Evolutionary conservation across 495 filamentous ascomycete species (phyloP), one percentile per base, ranked within the genome.

Genomic region (Immersiella caudata): DNA sequence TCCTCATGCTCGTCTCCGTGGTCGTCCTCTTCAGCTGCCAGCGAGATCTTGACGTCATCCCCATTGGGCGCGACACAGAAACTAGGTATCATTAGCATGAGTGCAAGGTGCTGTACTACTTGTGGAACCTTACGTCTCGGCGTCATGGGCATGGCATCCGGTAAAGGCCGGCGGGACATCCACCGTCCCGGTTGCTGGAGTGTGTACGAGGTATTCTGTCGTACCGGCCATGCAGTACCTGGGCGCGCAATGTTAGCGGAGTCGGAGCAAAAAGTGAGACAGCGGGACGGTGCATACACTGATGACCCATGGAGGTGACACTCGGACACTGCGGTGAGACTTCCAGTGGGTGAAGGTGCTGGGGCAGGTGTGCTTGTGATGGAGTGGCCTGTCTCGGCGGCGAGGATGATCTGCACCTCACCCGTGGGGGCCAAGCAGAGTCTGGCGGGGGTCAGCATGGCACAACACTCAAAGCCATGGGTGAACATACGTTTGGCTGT

Each of bases 31-130:
- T 62, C 62, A 1, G 51, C 36, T n/a, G 52, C 67, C 20, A 67
- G 40, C 18, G 62, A 56, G 14, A 70, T 56, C 6, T 60, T 64
- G 0, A 74, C 68, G 11, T 74, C 63, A 7, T 81, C 77, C n/a
- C 84, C 86, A 50, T 82, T 71, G 11, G 77, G 72, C 2, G 77
- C 79, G 6, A 67, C 36, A 65, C 86, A 89, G 75, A 64, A 66
- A 25, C 60, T 76, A 33, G 46, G 49, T 58, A 52, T 18, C 2
- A 46, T 72, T n/a, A 70, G 33, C 54, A 51, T 18, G 29, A 18
- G n/a, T 29, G 9, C 29, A 6, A 49, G 24, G 36, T 62, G 29
- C 7, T 4, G 6, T 21, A 25, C 29, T 7, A 7, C 20, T 8
- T 7, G 59, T 62, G 59, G 20, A 35, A 66, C 59, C 63, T 35